Base-by-base conservation (phyloP, 139 green algal genomes). In the Pseudopediastrum boryanum region DNA sequence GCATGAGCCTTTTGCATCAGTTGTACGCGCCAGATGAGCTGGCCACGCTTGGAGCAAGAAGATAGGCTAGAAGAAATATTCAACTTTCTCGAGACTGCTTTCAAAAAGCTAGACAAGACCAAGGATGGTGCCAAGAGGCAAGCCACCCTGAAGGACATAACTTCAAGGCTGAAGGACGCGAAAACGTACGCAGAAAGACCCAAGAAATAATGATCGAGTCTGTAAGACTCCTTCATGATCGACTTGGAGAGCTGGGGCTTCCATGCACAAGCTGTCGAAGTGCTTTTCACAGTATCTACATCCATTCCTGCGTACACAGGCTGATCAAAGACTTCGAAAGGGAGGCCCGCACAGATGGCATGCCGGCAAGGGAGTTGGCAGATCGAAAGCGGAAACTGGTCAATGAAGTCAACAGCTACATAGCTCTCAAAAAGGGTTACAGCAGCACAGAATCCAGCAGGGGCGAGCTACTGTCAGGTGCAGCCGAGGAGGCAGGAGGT, bases 261-360 rank as follows among this genome's bases (percentile, higher is more conserved):
- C 12, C 9, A 48, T 8, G 2, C 5, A 48, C 62, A 39, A 46
- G 27, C 16, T 25, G 23, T 39, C 29, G 6, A 31, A 13, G 12
- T 19, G 23, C 43, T 19, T 2, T 21, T n/a, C 41, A 59, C 36
- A 7, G 27, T 27, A 8, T 44, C 13, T 12, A 5, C 66, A 29
- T 35, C 29, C 35, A 7, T 77, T 39, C 77, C 9, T 42, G 4
- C 29, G 31, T 6, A 10, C 71, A 80, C 86, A 97, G 94, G 21
- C 85, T 98, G 1, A 94, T 98, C 36, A 92, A 93, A 27, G 94
- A 98, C n/a, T 98, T 98, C 85, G 94, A 98, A 75, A 67, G 85
- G 9, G 94, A 98, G 51, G 94, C 91, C 5, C 83, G 93, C 6
- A 85, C 85, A 42, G 92, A 98, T 71, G 84, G 82, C 43, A 92